Evolutionary conservation across 768 basidiomycete genomes (phyloP), one percentile per base, ranked within the genome.

Genomic region (Rhodotorula paludigena): DNA sequence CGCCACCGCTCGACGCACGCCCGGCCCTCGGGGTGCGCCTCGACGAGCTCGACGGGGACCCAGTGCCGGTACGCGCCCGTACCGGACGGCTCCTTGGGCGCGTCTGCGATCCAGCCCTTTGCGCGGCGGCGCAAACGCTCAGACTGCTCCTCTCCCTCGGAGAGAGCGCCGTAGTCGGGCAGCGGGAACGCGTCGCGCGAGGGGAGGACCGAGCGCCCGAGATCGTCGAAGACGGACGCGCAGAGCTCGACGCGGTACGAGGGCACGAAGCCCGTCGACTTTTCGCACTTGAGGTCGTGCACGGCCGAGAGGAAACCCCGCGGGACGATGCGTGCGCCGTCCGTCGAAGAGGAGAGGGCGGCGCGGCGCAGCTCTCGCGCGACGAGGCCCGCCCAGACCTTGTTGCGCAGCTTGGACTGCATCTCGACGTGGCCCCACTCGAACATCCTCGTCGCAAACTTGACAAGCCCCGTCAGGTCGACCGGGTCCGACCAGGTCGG

Each of bases 211-310:
- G 49, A 38, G 0, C 30, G 30, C 44, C 64, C 52, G 49, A 57
- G 54, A 0, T 41, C 11, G 16, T 45, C 32, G 39, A 67, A 68
- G 14, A 36, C 12, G 30, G 35, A 5, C 30, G 55, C 23, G 25
- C 51, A 23, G 51, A 71, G 66, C 35, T 71, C 62, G 55, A 71
- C n/a, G 23, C 62, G 59, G 53, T 60, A 71, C 14, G 66, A 35
- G 7, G 59, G 63, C 14, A 53, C 33, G 45, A 38, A 56, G 10
- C 53, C 55, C 3, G 70, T 67, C 32, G 70, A 57, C 0, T 2
- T 1, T 4, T 41, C 62, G 53, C 30, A 36, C 36, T 71, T 71
- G 63, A 28, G 28, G 3, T 57, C 48, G 38, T 6, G 12, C 28
- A 71, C 55, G 25, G 18, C 5, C 11, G 45, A 21, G 35, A 61